Evolutionary conservation across 495 filamentous ascomycete species (phyloP).

Genomic region (Jackrogersella multiformis): DNA sequence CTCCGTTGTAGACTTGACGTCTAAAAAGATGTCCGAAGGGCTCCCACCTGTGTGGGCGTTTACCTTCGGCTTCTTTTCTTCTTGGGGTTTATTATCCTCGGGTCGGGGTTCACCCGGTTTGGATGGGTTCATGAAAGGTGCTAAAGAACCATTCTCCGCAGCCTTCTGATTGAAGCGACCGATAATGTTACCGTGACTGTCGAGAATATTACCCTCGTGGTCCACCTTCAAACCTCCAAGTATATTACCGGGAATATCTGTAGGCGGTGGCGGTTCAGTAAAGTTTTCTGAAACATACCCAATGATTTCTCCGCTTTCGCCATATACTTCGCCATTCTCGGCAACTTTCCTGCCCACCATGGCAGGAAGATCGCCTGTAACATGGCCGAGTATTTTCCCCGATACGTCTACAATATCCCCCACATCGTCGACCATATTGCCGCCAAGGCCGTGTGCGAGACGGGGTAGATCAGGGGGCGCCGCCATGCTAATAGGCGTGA

Average conservation of each 20-base stretch:
- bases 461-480: slow-evolving; percentile 32
- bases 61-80: slow-evolving; percentile 52
- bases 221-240: slow-evolving; percentile 56
- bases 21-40: slow-evolving; percentile 61
- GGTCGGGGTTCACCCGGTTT: slow-evolving; percentile 26
- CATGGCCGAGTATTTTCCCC: slow-evolving; percentile 56
- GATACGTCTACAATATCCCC: slow-evolving; percentile 77
- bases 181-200: slow-evolving; percentile 53
- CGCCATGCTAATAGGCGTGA: slow-evolving; percentile 36
- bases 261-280: slow-evolving; percentile 34
- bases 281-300: slow-evolving; percentile 60
- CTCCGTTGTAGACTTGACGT: slow-evolving; percentile 62
- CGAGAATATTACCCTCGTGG: slow-evolving; percentile 56
- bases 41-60: slow-evolving; percentile 49
- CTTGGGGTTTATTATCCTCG: slow-evolving; percentile 25
- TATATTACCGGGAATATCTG: slow-evolving; percentile 52
- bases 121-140: slow-evolving; percentile 22
- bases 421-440: slow-evolving; percentile 76
- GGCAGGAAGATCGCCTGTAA: slow-evolving; percentile 56
- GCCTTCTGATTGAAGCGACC: slow-evolving; percentile 57
- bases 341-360: slow-evolving; percentile 57
- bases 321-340: slow-evolving; percentile 56
- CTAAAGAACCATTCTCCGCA: slow-evolving; percentile 20
- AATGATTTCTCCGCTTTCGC: slow-evolving; percentile 55
- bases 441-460: slow-evolving; percentile 68